Percentiles rank a stretch among this genome's conserved stretches.
phyloP scores from a whole-genome alignment of 2,329 filamentous ascomycete species.

The Clonostachys rhizophaga region DNA sequence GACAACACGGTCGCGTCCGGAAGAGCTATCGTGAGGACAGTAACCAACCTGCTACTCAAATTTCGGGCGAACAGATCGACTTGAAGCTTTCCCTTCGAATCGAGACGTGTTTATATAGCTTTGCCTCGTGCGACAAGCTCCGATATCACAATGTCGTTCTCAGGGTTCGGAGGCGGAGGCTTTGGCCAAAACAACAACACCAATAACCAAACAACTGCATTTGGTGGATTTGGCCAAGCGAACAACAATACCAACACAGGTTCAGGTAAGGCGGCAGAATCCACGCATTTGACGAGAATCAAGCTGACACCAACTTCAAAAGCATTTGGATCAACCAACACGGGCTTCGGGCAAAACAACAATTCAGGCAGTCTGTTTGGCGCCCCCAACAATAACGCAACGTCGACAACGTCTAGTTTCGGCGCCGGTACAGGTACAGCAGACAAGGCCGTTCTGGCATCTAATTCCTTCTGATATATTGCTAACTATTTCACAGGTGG shows the following conservation, averaged over 20 bases:
- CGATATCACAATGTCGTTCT: conserved; percentile 47
- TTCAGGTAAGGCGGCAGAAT: conserved; percentile 42
- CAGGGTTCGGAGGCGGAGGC: conserved; percentile 48
- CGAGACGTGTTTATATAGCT: too few species aligned
- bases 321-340: conserved; percentile 25
- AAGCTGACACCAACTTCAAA: conserved; percentile 11
- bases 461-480: not conserved
- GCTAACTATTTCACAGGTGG: conserved; percentile 8
- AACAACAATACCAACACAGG: conserved; percentile 28
- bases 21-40: too few species aligned
- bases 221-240: conserved; percentile 52
- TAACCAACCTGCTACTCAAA: too few species aligned
- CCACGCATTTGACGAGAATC: conserved; percentile 8
- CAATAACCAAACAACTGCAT: conserved; percentile 32
- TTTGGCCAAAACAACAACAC: conserved; percentile 58
- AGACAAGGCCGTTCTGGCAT: conserved; percentile 3
- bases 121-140: too few species aligned
- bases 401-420: conserved; percentile 20
- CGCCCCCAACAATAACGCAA: conserved; percentile 17
- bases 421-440: conserved; percentile 24
- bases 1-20: too few species aligned
- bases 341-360: conserved; percentile 36
- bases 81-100: too few species aligned
- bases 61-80: too few species aligned
- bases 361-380: conserved; percentile 38